Evolutionary conservation across 495 filamentous ascomycete species (phyloP), one percentile per base, ranked within the genome.

Genomic region (Lophiotrema nucula): DNA sequence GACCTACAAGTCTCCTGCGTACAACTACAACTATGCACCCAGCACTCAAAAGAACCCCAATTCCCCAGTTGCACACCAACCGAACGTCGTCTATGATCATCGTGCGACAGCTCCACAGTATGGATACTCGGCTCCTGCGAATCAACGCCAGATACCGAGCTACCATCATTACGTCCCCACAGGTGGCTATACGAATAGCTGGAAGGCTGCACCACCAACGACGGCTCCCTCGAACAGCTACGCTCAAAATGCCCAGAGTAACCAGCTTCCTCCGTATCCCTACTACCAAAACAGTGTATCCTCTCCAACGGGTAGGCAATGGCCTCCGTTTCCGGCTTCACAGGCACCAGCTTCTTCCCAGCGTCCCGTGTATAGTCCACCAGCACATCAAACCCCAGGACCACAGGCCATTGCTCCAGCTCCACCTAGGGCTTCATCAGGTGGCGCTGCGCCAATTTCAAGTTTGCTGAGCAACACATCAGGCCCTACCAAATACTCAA

Each of bases 1-100:
- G 21, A 38, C 27, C 18, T 62, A 35, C 45, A 54, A 48, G 24
- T 22, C 51, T 21, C 47, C 63, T 15, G 18, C 16, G 21, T 60
- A 55, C 51, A n/a, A n/a, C n/a, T 58, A 56, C 53, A 58, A 53
- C 31, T 64, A 59, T 27, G 24, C 64, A 23, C 52, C 55, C 3
- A 55, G 56, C n/a, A 55, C 44, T 12, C 50, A 49, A 39, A 63
- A 63, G 35, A 63, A 63, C 19, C 48, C 60, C 21, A 61, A 58
- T 24, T 58, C 57, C 13, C 63, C 63, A 37, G 57, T 54, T 6
- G 63, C 52, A 48, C 63, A 66, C 47, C 57, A 62, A 43, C 58
- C 57, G 3, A 67, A 63, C 28, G 54, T 56, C n/a, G 47, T 53
- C 10, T 62, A 66, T 24, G 49, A 61, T 48, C 35, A 50, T 31